These are phyloP conservation scores for Nemania serpens DNA, from an alignment of 2,329 filamentous ascomycete species.

Conservation along the genomic window DNA sequence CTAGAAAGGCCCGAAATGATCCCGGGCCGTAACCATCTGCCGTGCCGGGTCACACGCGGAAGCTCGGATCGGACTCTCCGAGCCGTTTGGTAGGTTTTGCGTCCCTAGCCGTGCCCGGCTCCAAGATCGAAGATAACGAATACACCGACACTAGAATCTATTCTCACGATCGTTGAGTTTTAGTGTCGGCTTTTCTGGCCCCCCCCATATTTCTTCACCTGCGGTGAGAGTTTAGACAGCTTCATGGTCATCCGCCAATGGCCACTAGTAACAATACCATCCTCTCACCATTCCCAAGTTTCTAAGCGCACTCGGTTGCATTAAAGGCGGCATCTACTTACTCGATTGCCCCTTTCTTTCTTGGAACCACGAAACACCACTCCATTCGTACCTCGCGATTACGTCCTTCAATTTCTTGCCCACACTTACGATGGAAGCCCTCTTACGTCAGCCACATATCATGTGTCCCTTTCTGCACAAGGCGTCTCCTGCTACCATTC, in stretches of 20 bases:
- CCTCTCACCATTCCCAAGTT: not conserved
- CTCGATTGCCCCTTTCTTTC: too few relatives aligned
- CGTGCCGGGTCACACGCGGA: not conserved
- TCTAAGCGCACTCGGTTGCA: too few relatives aligned
- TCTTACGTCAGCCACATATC: conserved; percentile 6
- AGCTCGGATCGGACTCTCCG: conserved; percentile 5
- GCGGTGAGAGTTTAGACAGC: conserved; percentile 1
- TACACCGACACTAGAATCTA: too few relatives aligned
- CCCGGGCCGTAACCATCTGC: not conserved
- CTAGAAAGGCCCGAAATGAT: too few relatives aligned
- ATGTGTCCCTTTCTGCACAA: conserved; percentile 10
- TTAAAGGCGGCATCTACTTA: too few relatives aligned
- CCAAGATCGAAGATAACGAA: not conserved
- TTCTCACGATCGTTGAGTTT: too few relatives aligned
- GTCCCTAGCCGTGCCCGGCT: not conserved
- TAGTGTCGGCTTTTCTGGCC: too few relatives aligned
- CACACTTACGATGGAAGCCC: not conserved
- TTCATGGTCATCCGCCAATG: not conserved
- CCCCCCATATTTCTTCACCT: not conserved
- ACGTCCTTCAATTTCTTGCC: not conserved
- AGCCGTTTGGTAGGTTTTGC: not conserved
- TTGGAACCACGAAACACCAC: too few relatives aligned
- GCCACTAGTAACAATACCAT: not conserved
- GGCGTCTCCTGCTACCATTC: conserved; percentile 4
- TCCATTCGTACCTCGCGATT: too few relatives aligned